phyloP scores from a whole-genome alignment of 73 alveolate species.

The Blepharisma japonicum region DNA sequence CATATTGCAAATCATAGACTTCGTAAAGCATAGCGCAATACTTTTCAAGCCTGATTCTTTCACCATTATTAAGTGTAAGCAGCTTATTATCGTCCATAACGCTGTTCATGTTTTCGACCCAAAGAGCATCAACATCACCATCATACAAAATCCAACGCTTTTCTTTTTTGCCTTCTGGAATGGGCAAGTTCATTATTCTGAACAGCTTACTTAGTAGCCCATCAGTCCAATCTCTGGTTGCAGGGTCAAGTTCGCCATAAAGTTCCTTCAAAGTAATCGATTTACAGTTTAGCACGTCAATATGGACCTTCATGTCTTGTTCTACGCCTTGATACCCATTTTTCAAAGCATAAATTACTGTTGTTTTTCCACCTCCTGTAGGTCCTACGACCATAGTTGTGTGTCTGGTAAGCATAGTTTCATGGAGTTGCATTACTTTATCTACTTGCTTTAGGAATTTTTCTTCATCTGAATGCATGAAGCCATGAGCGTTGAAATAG shows the following conservation, averaged over 20 bases:
- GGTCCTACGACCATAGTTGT: conserved; percentile 99
- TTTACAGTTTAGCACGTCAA: conserved; percentile 79
- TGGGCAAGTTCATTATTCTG: too few relatives aligned
- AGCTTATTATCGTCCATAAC: conserved; percentile 99
- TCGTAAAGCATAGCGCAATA: conserved; percentile 88
- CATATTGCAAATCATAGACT: conserved; percentile 91
- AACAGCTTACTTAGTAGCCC: conserved; percentile 42
- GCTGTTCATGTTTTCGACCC: conserved; percentile 99
- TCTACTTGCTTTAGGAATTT: conserved; percentile 71
- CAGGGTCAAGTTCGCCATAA: conserved; percentile 68
- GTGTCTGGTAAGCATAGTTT: conserved; percentile 95
- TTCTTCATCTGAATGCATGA: conserved; percentile 49
- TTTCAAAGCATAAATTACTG: conserved; percentile 84
- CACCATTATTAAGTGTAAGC: conserved; percentile 97
- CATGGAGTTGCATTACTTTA: conserved; percentile 96
- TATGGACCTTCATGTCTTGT: conserved; percentile 60
- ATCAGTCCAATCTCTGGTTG: conserved; percentile 96
- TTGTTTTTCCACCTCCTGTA: conserved; percentile 98
- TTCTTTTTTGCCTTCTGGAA: conserved; percentile 59
- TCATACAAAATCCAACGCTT: conserved; percentile 96
- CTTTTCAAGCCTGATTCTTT: conserved; percentile 95
- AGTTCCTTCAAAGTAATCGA: conserved; percentile 76
- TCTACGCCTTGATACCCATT: conserved; percentile 48
- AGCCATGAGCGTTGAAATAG: conserved; percentile 60
- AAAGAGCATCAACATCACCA: conserved; percentile 99